Conservation (phyloP, 768 basidiomycete species). For the Agaricus bisporus region DNA sequence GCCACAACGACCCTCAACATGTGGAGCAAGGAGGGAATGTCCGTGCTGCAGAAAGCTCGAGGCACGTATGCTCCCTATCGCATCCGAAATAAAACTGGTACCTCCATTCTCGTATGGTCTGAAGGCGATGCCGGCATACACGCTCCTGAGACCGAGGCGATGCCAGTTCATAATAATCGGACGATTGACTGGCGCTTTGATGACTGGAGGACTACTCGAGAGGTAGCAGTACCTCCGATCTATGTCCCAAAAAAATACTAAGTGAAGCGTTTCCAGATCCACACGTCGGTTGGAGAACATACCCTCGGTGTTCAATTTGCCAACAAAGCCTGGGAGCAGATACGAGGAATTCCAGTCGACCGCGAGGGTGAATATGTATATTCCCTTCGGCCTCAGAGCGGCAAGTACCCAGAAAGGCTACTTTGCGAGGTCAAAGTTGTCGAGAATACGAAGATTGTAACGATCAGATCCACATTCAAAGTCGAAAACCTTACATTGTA, state of each 20-base stretch:
- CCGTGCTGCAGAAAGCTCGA: conserved; percentile 67
- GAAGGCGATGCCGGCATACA: conserved; percentile 56
- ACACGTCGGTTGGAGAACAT: conserved; percentile 73
- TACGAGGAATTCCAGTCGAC: conserved; percentile 87
- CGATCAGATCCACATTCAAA: conserved; percentile 87
- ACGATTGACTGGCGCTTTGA: conserved; percentile 94
- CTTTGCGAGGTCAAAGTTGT: conserved; percentile 87
- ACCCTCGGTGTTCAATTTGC: conserved; percentile 80
- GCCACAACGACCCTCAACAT: conserved; percentile 66
- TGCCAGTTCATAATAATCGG: conserved; percentile 67
- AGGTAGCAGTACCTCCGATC: conserved; percentile 41
- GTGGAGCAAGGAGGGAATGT: conserved; percentile 69
- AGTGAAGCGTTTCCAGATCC: conserved; percentile 27
- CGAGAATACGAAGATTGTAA: conserved; percentile 92
- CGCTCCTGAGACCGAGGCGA: conserved; percentile 40
- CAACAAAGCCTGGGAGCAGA: conserved; percentile 83
- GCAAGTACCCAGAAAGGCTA: conserved; percentile 73
- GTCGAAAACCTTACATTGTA: conserved; percentile 89
- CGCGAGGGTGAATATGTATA: conserved; percentile 90
- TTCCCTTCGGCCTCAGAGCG: conserved; percentile 70
- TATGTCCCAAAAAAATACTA: background rate
- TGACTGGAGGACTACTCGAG: conserved; percentile 90
- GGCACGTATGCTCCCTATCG: conserved; percentile 93
- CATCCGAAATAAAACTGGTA: conserved; percentile 86
- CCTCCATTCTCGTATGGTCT: conserved; percentile 80